phyloP scores from a whole-genome alignment of 768 basidiomycete species.

The Dictyophora rubrovolvata region DNA sequence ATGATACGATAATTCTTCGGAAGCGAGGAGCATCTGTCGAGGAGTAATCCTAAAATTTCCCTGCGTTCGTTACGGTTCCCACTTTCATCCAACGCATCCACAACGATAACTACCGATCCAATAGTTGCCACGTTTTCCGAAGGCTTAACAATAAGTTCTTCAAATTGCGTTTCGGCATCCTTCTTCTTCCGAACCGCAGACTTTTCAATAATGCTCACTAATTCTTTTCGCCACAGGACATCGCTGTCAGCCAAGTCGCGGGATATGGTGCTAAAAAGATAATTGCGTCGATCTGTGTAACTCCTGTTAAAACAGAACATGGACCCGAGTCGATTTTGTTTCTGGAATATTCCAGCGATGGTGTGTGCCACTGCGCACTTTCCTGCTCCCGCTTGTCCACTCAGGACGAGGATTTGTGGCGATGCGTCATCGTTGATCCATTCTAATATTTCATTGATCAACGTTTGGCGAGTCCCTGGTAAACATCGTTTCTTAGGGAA shows the following conservation, averaged over 20 bases:
- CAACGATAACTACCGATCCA: conserved; percentile 17
- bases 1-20: conserved; percentile 19
- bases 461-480: conserved; percentile 14
- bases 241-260: conserved; percentile 17
- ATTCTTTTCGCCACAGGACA: not conserved
- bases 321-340: conserved; percentile 8
- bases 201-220: conserved; percentile 6
- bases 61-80: conserved; percentile 4
- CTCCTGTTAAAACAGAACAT: conserved; percentile 18
- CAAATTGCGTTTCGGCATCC: conserved; percentile 5
- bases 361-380: conserved; percentile 24
- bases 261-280: conserved; percentile 16
- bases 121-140: not conserved
- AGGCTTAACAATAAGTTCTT: conserved; percentile 12
- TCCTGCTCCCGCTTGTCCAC: conserved; percentile 20
- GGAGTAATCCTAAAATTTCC: conserved; percentile 16
- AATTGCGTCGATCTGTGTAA: conserved; percentile 2
- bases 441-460: conserved; percentile 14
- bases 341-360: conserved; percentile 15
- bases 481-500: not conserved
- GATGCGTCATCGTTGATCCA: conserved; percentile 8
- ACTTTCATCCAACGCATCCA: conserved; percentile 14
- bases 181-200: not conserved
- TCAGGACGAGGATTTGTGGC: conserved; percentile 9
- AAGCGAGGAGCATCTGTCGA: conserved; percentile 6